Conservation (phyloP, 805 yeast species). For the Sugiyamaella valdiviana region DNA sequence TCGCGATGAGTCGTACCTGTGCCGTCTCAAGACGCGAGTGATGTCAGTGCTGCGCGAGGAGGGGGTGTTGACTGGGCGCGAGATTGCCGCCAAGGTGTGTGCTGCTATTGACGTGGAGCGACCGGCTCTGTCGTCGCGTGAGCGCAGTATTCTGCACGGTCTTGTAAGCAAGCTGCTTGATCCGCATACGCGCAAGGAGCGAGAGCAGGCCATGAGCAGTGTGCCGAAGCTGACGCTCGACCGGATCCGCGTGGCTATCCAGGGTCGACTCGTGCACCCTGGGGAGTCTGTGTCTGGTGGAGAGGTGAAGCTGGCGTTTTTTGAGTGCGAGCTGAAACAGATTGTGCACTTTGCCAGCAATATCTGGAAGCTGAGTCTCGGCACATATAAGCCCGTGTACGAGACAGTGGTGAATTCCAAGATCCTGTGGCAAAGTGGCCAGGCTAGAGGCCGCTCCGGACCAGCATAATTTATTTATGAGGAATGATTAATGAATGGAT, state of each 20-base stretch:
- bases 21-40: conserved; percentile 14
- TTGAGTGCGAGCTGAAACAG: conserved; percentile 14
- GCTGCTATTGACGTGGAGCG: conserved; percentile 14
- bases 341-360: conserved; percentile 11
- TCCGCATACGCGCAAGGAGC: not conserved
- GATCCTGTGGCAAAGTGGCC: conserved; percentile 6
- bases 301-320: conserved; percentile 7
- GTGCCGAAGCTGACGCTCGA: conserved; percentile 16
- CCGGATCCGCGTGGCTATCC: conserved; percentile 17
- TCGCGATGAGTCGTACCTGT: conserved; percentile 10
- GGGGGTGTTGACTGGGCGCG: conserved; percentile 1
- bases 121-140: conserved; percentile 14
- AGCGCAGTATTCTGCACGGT: conserved; percentile 15
- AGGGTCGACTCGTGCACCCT: conserved; percentile 9
- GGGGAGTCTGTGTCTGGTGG: not conserved
- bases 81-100: not conserved
- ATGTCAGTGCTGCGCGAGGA: conserved; percentile 8
- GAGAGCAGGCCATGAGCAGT: not conserved
- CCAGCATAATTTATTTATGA: not conserved
- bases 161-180: conserved; percentile 8
- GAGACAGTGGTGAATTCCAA: conserved; percentile 9
- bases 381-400: conserved; percentile 20
- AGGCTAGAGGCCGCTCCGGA: not conserved
- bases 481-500: not conserved
- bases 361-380: conserved; percentile 18